These are phyloP conservation scores for Rhododendron williamsianum DNA, from an alignment of 148 eudicot genomes.

Conservation along the genomic window DNA sequence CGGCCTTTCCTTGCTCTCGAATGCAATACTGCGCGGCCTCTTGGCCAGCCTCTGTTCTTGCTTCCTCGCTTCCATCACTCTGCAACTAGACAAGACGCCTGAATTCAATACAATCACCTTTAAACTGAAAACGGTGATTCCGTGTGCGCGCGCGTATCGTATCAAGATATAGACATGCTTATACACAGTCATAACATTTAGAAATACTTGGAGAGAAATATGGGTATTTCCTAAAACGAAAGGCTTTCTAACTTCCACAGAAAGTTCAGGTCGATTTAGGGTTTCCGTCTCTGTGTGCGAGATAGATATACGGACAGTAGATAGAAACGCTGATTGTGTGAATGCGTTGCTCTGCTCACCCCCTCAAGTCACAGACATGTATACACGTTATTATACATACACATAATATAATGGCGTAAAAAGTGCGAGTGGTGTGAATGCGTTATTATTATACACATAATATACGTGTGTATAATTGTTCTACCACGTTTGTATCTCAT, in stretches of 20 bases:
- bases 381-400: neutral
- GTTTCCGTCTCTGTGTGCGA: neutral
- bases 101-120: neutral
- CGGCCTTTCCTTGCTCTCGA: slow-evolving; percentile 9
- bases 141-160: neutral
- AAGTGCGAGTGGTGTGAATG: neutral
- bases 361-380: neutral
- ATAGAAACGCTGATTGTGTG: neutral
- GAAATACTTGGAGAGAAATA: neutral
- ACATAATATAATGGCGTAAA: neutral
- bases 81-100: neutral
- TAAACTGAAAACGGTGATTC: neutral
- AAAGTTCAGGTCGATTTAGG: neutral
- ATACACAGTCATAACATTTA: neutral
- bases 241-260: neutral
- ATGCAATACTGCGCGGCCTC: neutral
- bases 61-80: neutral
- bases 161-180: neutral
- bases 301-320: neutral
- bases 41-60: neutral
- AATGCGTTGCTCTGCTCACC: neutral
- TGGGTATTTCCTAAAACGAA: too few species aligned
- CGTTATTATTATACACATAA: too few species aligned
- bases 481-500: neutral
- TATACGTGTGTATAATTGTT: neutral